These are phyloP conservation scores for Neofusicoccum ribis DNA, from an alignment of 2,329 filamentous ascomycete genomes.

Conservation along the genomic window DNA sequence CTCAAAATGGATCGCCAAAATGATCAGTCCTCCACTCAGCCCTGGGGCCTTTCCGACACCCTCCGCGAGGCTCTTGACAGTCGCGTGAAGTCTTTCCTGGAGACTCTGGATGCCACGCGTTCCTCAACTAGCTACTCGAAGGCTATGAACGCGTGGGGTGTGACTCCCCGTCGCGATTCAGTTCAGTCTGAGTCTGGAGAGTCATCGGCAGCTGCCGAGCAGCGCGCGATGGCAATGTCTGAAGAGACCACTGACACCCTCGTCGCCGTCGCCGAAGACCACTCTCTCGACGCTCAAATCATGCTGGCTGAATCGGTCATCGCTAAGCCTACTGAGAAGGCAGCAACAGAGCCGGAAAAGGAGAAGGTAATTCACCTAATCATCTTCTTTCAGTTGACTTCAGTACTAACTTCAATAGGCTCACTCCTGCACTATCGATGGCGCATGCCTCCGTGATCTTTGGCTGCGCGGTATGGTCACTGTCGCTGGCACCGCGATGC, in stretches of 20 bases:
- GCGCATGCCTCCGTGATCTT: constrained; percentile 14
- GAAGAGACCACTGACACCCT: not conserved
- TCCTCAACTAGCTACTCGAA: constrained; percentile 3
- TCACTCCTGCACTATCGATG: constrained; percentile 18
- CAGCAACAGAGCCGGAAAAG: not conserved
- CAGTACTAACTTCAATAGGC: not conserved
- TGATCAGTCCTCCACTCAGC: not conserved
- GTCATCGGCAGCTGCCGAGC: not conserved
- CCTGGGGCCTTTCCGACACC: constrained; percentile 11
- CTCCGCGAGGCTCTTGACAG: constrained; percentile 8
- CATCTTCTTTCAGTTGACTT: not conserved
- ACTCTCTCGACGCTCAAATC: constrained; percentile 6
- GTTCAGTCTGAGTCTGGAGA: not conserved
- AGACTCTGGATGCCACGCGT: constrained; percentile 3
- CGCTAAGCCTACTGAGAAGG: not conserved
- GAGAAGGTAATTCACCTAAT: not conserved
- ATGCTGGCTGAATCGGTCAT: not conserved
- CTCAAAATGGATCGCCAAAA: constrained; percentile 10
- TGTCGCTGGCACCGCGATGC: not conserved
- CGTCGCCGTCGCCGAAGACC: not conserved
- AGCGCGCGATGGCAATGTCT: not conserved
- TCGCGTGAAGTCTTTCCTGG: constrained; percentile 10
- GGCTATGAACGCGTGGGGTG: constrained; percentile 15
- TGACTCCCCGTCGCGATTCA: not conserved
- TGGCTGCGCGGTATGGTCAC: constrained; percentile 16